Base-by-base conservation (phyloP, 1,284 basidiomycete genomes). In the Inonotus hispidus region DNA sequence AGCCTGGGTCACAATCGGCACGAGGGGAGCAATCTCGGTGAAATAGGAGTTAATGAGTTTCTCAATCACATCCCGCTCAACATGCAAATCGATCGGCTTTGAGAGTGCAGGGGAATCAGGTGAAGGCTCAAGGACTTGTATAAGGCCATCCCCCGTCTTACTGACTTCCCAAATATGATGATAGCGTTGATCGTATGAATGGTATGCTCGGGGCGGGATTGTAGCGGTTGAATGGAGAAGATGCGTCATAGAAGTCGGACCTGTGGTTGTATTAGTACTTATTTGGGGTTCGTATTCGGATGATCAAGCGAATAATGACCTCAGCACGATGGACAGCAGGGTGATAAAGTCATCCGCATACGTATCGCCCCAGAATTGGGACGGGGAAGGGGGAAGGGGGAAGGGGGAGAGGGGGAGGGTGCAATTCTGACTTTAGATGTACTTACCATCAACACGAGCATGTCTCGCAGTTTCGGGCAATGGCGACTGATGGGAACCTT, bases 11-110 rank as follows among this genome's bases (percentile, higher is more conserved):
- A 98, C 82, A 66, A 98, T 81, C 21, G 95, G 95, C 63, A 96
- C 83, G 53, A 93, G 78, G n/a, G 90, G 90, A 1, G 89, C 84
- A 55, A 96, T 80, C 46, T 93, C 86, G 21, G 82, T 81, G 73
- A 98, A 98, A 77, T 95, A 98, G 21, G 87, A 84, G 74, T 98
- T 98, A 70, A 96, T 82, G 59, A 97, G 83, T 59, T 83, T 80
- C 68, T 95, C 88, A 68, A 95, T 81, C 66, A 90, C 79, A 56
- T 91, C 85, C n/a, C 85, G 84, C 68, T 90, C 88, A 62, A 92
- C 79, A 50, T 81, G 84, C 66, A 86, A 71, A 69, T 90, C 87
- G 53, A 84, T 70, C 10, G 85, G 82, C 68, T 84, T 88, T 68
- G 82, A 74, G 69, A 82, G 72, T 53, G 77, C 70, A 62, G 84